Percentiles rank a stretch among this genome's conserved stretches.
Conservation (phyloP, 2,329 filamentous ascomycete genomes). For the Colletotrichum sp. region DNA sequence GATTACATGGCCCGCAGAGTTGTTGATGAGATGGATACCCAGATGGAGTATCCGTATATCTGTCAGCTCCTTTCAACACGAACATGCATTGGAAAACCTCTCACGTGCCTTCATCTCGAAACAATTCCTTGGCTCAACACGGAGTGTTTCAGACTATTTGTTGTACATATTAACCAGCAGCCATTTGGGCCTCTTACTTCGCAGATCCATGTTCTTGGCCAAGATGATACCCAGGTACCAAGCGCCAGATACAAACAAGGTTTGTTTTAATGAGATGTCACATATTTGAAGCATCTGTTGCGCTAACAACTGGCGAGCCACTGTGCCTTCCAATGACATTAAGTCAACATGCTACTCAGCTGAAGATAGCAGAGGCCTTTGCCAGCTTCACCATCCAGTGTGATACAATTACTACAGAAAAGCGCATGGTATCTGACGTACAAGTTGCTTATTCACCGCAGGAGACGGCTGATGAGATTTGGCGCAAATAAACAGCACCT, state of each 20-base stretch:
- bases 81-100: neutral
- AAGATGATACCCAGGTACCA: neutral
- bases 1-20: neutral
- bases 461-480: neutral
- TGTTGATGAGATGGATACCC: neutral
- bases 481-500: neutral
- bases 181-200: neutral
- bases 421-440: neutral
- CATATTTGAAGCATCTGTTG: too few relatives aligned
- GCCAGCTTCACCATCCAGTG: neutral
- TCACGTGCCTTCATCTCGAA: neutral
- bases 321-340: too few relatives aligned
- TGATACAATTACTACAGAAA: neutral
- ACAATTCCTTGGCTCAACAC: neutral
- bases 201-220: neutral
- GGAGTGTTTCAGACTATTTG: neutral
- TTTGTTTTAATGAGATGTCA: neutral
- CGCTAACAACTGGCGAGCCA: too few relatives aligned
- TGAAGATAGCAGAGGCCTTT: neutral
- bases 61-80: neutral
- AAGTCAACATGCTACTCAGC: neutral
- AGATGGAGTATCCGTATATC: neutral
- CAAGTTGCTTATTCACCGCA: neutral
- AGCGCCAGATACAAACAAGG: neutral
- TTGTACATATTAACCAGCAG: neutral